These are phyloP conservation scores for Cucumis cinereus DNA, from an alignment of 306 rosid genomes.

Conservation along the genomic window DNA sequence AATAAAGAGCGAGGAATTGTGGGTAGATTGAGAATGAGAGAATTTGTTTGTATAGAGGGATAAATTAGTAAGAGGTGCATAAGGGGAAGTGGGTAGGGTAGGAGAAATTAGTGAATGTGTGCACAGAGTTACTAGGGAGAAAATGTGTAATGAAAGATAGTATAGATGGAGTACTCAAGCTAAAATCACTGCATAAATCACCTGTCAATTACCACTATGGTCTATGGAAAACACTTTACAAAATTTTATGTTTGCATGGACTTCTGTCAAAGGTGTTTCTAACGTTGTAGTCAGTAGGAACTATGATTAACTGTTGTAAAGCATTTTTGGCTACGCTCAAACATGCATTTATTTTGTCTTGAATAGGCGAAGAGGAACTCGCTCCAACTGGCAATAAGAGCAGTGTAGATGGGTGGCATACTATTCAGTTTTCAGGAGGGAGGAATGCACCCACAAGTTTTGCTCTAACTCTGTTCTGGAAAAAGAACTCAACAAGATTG, in stretches of 20 bases:
- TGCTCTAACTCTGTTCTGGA: conserved; percentile 51
- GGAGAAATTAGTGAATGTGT: neutral
- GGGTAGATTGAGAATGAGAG: no score
- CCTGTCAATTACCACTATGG: neutral
- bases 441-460: conserved; percentile 48
- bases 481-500: conserved; percentile 17
- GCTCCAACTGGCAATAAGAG: conserved; percentile 38
- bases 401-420: conserved; percentile 59
- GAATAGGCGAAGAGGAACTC: conserved; percentile 40
- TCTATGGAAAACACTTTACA: no score
- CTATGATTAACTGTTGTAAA: neutral
- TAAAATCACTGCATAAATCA: neutral
- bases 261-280: neutral
- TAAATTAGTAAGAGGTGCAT: no score
- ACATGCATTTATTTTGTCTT: neutral
- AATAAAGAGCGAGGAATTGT: no score
- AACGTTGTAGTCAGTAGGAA: neutral
- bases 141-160: neutral
- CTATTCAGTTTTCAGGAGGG: conserved; percentile 78
- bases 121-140: neutral
- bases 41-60: no score
- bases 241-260: no score
- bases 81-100: neutral
- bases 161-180: neutral
- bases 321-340: neutral